Conservation (phyloP, 2,329 filamentous ascomycete genomes). For the Sarocladium oryzae region DNA sequence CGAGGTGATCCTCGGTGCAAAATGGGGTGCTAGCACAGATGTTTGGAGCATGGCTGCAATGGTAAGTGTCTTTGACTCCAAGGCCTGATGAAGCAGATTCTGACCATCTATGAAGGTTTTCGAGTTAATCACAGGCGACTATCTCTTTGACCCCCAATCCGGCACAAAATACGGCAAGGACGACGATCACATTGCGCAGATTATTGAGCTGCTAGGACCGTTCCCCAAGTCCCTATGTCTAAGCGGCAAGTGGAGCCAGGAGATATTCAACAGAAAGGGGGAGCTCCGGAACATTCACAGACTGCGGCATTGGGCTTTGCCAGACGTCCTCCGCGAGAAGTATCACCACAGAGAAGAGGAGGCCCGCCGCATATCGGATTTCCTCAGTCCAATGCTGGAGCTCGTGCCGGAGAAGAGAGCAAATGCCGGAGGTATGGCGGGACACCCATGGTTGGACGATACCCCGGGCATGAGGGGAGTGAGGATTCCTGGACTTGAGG, state of each 20-base stretch:
- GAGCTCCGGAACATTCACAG: slow-evolving; percentile 97
- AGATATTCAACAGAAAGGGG: slow-evolving; percentile 97
- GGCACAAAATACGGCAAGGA: slow-evolving; percentile 99
- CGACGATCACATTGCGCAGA: slow-evolving; percentile 97
- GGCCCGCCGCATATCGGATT: slow-evolving; percentile 68
- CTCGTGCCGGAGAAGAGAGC: slow-evolving; percentile 81
- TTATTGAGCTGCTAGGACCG: slow-evolving; percentile 89
- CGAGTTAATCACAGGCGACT: slow-evolving; percentile 95
- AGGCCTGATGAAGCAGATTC: neutral
- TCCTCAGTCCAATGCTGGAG: slow-evolving; percentile 87
- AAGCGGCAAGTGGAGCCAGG: slow-evolving; percentile 93
- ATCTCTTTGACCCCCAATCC: slow-evolving; percentile 96
- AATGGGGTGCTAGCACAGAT: slow-evolving; percentile 99
- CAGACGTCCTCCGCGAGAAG: slow-evolving; percentile 90
- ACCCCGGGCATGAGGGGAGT: slow-evolving; percentile 83
- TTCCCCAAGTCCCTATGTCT: slow-evolving; percentile 91
- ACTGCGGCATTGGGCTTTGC: slow-evolving; percentile 88
- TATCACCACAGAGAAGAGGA: slow-evolving; percentile 90
- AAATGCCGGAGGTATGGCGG: slow-evolving; percentile 93
- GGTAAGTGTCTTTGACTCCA: slow-evolving; percentile 51
- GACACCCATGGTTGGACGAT: slow-evolving; percentile 74
- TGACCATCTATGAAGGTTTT: slow-evolving; percentile 59
- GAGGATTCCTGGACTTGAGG: slow-evolving; percentile 63
- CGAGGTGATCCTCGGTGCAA: slow-evolving; percentile 91
- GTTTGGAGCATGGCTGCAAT: slow-evolving; percentile 99